These are phyloP conservation scores for Trametes hirsuta DNA, from an alignment of 1,284 basidiomycete genomes.

Conservation along the genomic window DNA sequence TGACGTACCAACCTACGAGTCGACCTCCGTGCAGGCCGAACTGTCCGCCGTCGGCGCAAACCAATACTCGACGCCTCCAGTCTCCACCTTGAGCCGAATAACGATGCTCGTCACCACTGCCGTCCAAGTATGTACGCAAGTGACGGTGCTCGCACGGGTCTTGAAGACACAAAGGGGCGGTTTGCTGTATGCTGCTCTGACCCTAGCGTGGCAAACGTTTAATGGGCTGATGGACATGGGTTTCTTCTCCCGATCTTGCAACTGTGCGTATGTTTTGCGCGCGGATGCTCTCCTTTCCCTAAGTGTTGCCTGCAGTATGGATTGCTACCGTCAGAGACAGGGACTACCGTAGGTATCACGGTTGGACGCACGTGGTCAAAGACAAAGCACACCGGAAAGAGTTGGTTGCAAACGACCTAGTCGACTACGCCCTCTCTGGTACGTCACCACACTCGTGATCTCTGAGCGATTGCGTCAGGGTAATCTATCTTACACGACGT, in stretches of 20 bases:
- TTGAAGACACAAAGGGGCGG: constrained; percentile 66
- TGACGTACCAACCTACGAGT: constrained; percentile 74
- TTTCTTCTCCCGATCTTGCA: not conserved
- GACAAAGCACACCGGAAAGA: constrained; percentile 65
- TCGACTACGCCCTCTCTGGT: constrained; percentile 54
- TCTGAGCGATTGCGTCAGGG: constrained; percentile 12
- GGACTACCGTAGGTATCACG: constrained; percentile 64
- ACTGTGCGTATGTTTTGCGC: not conserved
- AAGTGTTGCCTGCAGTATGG: constrained; percentile 51
- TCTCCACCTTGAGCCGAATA: constrained; percentile 45
- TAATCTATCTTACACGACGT: not conserved
- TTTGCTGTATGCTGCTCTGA: constrained; percentile 55
- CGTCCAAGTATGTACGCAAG: constrained; percentile 58
- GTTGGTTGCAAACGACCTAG: constrained; percentile 67
- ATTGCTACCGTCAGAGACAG: constrained; percentile 68
- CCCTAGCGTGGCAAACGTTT: constrained; percentile 37
- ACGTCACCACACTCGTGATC: too few species aligned
- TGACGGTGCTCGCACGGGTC: constrained; percentile 60
- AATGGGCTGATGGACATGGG: constrained; percentile 14
- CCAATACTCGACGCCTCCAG: constrained; percentile 54
- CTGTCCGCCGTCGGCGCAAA: constrained; percentile 52
- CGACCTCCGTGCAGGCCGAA: constrained; percentile 62
- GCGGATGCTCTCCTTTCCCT: not conserved
- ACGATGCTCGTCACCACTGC: constrained; percentile 47
- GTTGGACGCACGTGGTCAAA: constrained; percentile 58